Percentiles rank a stretch among this genome's conserved stretches.
phyloP scores from a whole-genome alignment of 169 alveolate species.

The Cryptosporidium ubiquitum region DNA sequence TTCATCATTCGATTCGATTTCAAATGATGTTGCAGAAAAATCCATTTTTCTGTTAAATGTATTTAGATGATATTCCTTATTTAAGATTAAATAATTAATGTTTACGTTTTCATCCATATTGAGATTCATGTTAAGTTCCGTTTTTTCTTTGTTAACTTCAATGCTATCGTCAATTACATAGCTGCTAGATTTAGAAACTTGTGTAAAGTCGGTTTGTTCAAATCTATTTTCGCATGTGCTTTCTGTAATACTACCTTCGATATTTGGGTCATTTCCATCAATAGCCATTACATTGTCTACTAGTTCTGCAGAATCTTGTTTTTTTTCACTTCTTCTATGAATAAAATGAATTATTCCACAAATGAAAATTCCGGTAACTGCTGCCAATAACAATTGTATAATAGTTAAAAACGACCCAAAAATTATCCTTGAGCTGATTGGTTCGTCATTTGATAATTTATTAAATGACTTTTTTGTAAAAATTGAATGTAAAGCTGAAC shows the following conservation, averaged over 20 bases:
- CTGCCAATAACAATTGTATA: slow-evolving; percentile 36
- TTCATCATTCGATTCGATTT: neutral
- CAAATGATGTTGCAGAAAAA: neutral
- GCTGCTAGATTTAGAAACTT: slow-evolving; percentile 43
- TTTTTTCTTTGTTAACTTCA: neutral
- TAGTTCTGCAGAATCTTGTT: neutral
- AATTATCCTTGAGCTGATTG: slow-evolving; percentile 37
- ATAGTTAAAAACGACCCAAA: slow-evolving; percentile 65
- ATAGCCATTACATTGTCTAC: neutral
- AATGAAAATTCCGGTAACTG: slow-evolving; percentile 46
- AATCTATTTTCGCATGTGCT: slow-evolving; percentile 60
- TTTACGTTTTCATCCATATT: slow-evolving; percentile 26
- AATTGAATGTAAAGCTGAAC: slow-evolving; percentile 66
- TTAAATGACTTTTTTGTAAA: slow-evolving; percentile 64
- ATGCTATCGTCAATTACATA: slow-evolving; percentile 7
- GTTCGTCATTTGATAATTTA: slow-evolving; percentile 13
- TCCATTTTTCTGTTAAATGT: neutral
- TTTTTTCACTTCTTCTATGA: neutral
- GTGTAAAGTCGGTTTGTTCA: slow-evolving; percentile 41
- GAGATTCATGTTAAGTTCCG: neutral
- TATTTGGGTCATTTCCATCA: neutral
- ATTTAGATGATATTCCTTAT: slow-evolving; percentile 18
- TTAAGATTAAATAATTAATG: neutral
- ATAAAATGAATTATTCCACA: slow-evolving; percentile 18
- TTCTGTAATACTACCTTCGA: slow-evolving; percentile 59